Conservation (phyloP, 1,284 basidiomycete species). For the Somion occarium region DNA sequence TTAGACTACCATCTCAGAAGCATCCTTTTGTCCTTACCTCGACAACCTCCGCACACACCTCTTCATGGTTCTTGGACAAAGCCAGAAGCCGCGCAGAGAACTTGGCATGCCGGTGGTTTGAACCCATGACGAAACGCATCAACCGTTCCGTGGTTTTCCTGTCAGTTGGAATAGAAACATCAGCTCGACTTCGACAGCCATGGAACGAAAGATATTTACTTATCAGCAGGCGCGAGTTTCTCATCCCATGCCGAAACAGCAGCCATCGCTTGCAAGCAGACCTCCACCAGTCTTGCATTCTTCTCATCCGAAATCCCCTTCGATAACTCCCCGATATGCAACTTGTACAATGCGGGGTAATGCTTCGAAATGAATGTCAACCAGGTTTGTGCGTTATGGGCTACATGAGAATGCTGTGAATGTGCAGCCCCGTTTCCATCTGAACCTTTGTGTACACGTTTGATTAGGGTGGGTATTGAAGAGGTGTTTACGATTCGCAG, state of each 20-base stretch:
- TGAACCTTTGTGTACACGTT: slow-evolving; percentile 52
- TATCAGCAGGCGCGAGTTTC: slow-evolving; percentile 55
- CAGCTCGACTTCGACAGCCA: not conserved
- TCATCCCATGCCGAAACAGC: slow-evolving; percentile 59
- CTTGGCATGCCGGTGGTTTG: slow-evolving; percentile 74
- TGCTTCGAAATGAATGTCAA: slow-evolving; percentile 74
- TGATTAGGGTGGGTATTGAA: slow-evolving; percentile 75
- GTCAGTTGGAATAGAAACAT: not conserved
- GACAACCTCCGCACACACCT: slow-evolving; percentile 50
- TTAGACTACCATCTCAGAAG: no score
- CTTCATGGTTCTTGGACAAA: slow-evolving; percentile 48
- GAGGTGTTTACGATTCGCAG: slow-evolving; percentile 82
- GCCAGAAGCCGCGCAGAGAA: slow-evolving; percentile 82
- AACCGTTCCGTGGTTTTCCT: slow-evolving; percentile 70
- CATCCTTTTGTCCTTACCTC: no score
- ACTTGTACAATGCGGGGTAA: slow-evolving; percentile 68
- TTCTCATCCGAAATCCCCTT: slow-evolving; percentile 67
- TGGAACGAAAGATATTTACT: slow-evolving; percentile 42
- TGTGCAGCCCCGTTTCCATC: slow-evolving; percentile 29
- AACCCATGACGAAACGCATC: slow-evolving; percentile 54
- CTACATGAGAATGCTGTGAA: slow-evolving; percentile 17
- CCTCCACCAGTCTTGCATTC: slow-evolving; percentile 58
- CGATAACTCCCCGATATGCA: slow-evolving; percentile 71
- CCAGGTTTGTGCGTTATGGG: slow-evolving; percentile 45
- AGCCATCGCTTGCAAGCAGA: slow-evolving; percentile 73